phyloP scores from a whole-genome alignment of 2,329 filamentous ascomycete species.

The Diaporthe nobilis region DNA sequence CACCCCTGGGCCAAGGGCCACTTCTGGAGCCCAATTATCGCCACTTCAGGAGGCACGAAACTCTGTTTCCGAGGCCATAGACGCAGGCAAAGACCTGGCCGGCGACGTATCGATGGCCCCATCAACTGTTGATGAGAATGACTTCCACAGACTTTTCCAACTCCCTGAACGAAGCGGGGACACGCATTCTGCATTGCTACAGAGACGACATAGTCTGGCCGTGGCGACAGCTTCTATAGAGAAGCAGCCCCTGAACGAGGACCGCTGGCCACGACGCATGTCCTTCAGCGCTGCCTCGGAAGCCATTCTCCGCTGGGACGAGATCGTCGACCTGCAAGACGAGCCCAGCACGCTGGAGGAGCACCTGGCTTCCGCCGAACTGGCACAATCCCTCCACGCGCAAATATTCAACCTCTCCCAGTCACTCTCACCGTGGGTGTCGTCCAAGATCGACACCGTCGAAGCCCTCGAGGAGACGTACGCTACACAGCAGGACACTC shows the following conservation, averaged over 20 bases:
- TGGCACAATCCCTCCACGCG: constrained; percentile 69
- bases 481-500: constrained; percentile 73
- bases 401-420: constrained; percentile 66
- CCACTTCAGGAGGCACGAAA: constrained; percentile 45
- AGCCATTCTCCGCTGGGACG: constrained; percentile 77
- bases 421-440: constrained; percentile 73
- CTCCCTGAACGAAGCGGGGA: constrained; percentile 62
- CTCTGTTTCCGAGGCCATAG: constrained; percentile 50
- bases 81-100: constrained; percentile 59
- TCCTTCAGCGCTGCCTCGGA: constrained; percentile 84
- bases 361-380: constrained; percentile 60
- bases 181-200: constrained; percentile 64
- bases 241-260: constrained; percentile 63
- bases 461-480: constrained; percentile 73
- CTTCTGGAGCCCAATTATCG: constrained; percentile 27
- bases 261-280: constrained; percentile 78
- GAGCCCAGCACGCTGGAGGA: constrained; percentile 48
- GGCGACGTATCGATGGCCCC: constrained; percentile 69
- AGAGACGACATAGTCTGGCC: constrained; percentile 73
- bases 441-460: constrained; percentile 68
- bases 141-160: constrained; percentile 68
- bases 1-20: constrained; percentile 37
- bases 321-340: constrained; percentile 58
- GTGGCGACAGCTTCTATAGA: constrained; percentile 50
- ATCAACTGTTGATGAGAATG: constrained; percentile 71